Percentiles rank a stretch among this genome's conserved stretches.
phyloP scores from a whole-genome alignment of 2,329 filamentous ascomycete genomes.

The Penicillium sp. region DNA sequence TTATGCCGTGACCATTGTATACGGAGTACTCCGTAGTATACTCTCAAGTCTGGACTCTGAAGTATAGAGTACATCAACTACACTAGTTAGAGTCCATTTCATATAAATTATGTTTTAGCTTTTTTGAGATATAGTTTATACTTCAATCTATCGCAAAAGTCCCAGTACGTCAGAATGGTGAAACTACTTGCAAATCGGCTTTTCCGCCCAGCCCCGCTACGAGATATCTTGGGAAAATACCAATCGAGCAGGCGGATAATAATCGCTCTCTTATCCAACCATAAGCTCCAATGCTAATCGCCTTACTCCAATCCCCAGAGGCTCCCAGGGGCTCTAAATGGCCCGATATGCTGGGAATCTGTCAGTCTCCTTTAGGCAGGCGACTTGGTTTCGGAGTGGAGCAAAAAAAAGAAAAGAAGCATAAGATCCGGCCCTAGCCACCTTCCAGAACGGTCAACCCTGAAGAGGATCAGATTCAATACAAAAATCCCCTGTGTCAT shows the following conservation, averaged over 20 bases:
- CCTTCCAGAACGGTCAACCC: conserved; percentile 27
- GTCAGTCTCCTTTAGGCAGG: conserved; percentile 28
- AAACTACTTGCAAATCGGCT: neutral
- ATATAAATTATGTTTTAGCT: no score
- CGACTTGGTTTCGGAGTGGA: conserved; percentile 19
- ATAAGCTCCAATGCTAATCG: conserved; percentile 11
- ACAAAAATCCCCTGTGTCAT: conserved; percentile 8
- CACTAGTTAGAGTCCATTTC: no score
- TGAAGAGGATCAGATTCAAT: conserved; percentile 21
- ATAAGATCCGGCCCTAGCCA: conserved; percentile 24
- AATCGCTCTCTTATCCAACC: conserved; percentile 13
- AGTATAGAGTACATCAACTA: no score
- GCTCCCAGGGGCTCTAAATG: conserved; percentile 7
- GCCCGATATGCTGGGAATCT: conserved; percentile 15
- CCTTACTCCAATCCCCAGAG: conserved; percentile 4
- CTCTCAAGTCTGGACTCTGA: no score
- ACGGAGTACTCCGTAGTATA: no score
- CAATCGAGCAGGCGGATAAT: conserved; percentile 15
- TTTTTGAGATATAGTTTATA: no score
- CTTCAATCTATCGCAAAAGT: no score
- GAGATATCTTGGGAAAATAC: conserved; percentile 16
- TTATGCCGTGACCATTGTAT: no score
- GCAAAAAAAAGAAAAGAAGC: conserved; percentile 22
- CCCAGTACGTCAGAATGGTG: no score
- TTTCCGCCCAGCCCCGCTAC: conserved; percentile 6